Base-by-base conservation (phyloP, 192 early-diverging fungal genomes). In the Umbelopsis sp. region DNA sequence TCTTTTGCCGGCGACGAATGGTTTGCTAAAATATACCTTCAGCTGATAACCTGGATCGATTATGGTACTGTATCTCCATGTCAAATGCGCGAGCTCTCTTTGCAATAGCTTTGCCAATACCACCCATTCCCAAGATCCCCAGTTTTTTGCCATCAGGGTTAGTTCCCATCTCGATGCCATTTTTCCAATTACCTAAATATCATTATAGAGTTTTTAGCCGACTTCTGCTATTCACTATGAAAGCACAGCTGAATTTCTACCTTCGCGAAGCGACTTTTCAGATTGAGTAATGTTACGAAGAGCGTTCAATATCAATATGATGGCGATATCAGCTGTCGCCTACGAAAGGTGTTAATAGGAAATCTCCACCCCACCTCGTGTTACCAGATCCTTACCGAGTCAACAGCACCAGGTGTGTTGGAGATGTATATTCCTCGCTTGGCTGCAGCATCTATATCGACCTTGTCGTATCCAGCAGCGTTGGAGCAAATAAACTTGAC, bases 41-140 rank as follows among this genome's bases (percentile, higher is more conserved):
- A 48, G 73, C 64, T 45, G 78, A 49, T 5, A 85, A 45, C 27
- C 80, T 77, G 27, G 49, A 78, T 35, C 81, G 76, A 67, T 85
- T 85, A 74, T 85, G 75, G 48, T 85, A 85, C 49, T 71, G 78
- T 4, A 70, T 71, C 25, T 79, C 65, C 76, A 85, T 81, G 33
- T 80, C 84, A 33, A 80, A 85, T 9, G 75, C 84, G 66, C 52
- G 69, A 23, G 80, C 80, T 22, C 84, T 72, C 58, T 85, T 79
- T 4, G 84, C 84, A 35, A 83, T 79, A 0, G 81, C 82, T 73
- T 83, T 81, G 18, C 84, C 84, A 50, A 85, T 76, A 4, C 84
- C 81, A 21, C 84, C 84, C 71, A 83, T 73, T 11, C 84, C 84
- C 71, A 85, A 45, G 49, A 85, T 80, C 61, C 84, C 84, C 16